Base-by-base conservation (phyloP, 371 early-diverging fungal genomes). In the Mucor piriformis region DNA sequence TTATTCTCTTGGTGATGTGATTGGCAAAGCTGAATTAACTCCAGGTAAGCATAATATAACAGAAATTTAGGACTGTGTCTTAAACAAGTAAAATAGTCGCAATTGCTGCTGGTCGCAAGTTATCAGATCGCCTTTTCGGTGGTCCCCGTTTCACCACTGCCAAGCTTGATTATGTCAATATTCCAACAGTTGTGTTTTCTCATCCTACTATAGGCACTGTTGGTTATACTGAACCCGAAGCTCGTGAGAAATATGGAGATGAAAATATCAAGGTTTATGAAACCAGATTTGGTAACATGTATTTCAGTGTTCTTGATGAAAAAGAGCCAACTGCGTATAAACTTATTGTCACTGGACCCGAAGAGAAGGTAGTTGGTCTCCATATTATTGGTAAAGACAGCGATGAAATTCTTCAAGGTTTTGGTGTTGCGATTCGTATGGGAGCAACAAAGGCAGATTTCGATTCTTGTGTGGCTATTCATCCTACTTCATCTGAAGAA, bases 401-500 rank as follows among this genome's bases (percentile, higher is more conserved):
- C 57, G 97, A 96, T 68, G 98, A 98, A 81, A 95, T 97, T 59
- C 77, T 98, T 54, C 98, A 99, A 86, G 77, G 76, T 6, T 97
- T 97, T 77, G 86, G 85, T 59, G 90, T 90, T 18, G 91, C 89
- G 27, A 72, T 91, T 43, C 86, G 88, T 72, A 93, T 92, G 91
- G 95, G 96, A n/a, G 95, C 97, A 11, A 95, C 95, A 49, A 97
- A 97, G 79, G 85, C 82, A 18, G 97, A 98, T 69, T 92, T 99
- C 67, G 95, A 96, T 72, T 85, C 70, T 72, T 91, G 92, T 37
- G 95, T 99, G 20, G 97, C 97, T 25, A 95, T 98, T 53, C 99
- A 99, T 76, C 99, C 99, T 27, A 97, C 98, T 13, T 92, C 95
- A 56, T 88, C 93, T 10, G 99, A 99, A 69, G 99, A 92, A 73